A percentile compares a stretch with the other conserved stretches of the same genome.
Conservation (phyloP, 202 grass and related monocot species). For the Elaeis oleifera region DNA sequence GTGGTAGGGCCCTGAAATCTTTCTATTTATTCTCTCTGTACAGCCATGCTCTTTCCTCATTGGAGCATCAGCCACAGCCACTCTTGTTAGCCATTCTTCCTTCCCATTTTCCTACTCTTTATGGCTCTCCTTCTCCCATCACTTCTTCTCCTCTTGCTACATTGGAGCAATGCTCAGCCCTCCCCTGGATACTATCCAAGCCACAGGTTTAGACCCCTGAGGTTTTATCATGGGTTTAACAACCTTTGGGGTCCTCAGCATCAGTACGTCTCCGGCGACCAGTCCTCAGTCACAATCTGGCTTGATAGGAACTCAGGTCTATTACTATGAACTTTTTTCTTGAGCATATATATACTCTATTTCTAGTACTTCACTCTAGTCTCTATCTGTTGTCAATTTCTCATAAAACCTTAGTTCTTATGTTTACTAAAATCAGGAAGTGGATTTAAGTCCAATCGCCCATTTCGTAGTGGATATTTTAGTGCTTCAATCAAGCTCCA, state of each 20-base stretch:
- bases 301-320: slow-evolving; percentile 41
- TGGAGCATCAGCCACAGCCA: neutral
- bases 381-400: too few species aligned
- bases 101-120: slow-evolving; percentile 1
- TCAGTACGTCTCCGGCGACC: slow-evolving; percentile 25
- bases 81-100: neutral
- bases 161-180: slow-evolving; percentile 31
- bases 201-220: slow-evolving; percentile 17
- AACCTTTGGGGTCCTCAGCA: slow-evolving; percentile 53
- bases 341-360: too few species aligned
- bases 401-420: too few species aligned
- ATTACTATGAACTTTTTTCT: neutral
- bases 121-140: slow-evolving; percentile 6
- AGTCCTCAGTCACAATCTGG: slow-evolving; percentile 40
- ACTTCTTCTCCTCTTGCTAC: neutral
- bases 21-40: neutral
- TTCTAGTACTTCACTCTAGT: too few species aligned
- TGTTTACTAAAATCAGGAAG: slow-evolving; percentile 22
- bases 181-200: slow-evolving; percentile 44
- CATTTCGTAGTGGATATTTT: slow-evolving; percentile 48
- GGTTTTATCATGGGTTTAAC: slow-evolving; percentile 38
- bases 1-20: neutral
- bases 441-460: slow-evolving; percentile 53
- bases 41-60: neutral
- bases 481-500: slow-evolving; percentile 49